These are phyloP conservation scores for Linum usitatissimum DNA, from an alignment of 345 rosid genomes.

Conservation along the genomic window DNA sequence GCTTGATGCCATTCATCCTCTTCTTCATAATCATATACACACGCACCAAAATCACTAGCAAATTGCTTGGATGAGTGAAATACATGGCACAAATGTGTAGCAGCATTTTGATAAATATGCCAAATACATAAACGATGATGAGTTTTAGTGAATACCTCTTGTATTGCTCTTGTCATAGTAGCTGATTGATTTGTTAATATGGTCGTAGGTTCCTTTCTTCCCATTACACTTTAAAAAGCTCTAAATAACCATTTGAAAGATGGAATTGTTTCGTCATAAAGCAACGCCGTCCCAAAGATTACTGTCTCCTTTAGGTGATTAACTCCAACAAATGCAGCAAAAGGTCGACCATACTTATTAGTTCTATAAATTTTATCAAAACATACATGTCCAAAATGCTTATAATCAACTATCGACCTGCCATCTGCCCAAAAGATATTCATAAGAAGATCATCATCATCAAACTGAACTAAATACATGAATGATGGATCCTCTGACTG, in stretches of 20 bases:
- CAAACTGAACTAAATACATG: conserved; percentile 23
- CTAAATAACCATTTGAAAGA: conserved; percentile 25
- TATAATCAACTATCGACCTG: not conserved
- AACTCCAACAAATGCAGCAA: conserved; percentile 5
- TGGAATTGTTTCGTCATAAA: conserved; percentile 29
- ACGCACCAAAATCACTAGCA: conserved; percentile 18
- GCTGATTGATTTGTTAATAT: conserved; percentile 33
- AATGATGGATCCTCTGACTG: conserved; percentile 22
- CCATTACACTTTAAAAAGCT: conserved; percentile 27
- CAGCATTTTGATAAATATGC: conserved; percentile 26
- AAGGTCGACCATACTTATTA: not conserved
- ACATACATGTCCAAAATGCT: not conserved
- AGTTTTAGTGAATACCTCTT: conserved; percentile 15
- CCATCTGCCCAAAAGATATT: conserved; percentile 36
- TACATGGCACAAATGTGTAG: conserved; percentile 19
- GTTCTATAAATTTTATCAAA: not conserved
- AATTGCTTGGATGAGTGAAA: conserved; percentile 20
- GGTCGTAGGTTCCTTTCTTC: conserved; percentile 30
- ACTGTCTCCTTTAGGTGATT: conserved; percentile 31
- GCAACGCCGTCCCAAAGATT: conserved; percentile 27
- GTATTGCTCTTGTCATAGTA: conserved; percentile 19
- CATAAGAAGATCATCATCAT: conserved; percentile 26
- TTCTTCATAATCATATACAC: conserved; percentile 24
- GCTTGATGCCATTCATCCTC: conserved; percentile 22
- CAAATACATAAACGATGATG: conserved; percentile 24